Base-by-base conservation (phyloP, 305 asterid species). In the Coffea humblotiana region DNA sequence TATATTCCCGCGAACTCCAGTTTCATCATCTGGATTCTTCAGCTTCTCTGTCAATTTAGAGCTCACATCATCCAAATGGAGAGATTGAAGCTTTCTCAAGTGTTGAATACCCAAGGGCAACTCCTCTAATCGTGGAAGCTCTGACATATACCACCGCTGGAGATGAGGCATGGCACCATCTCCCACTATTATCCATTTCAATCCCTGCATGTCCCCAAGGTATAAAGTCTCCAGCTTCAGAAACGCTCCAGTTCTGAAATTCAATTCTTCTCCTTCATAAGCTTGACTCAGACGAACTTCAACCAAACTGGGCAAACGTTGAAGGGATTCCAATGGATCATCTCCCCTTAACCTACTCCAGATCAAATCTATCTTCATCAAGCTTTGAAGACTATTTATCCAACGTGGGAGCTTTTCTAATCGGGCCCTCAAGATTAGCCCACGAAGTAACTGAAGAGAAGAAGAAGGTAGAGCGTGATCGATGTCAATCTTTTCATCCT, bases 91-190 rank as follows among this genome's bases (percentile, higher is more conserved):
- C 29, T 73, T 13, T 21, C 40, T 35, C 74, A 73, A 37, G 49
- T 79, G 6, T 47, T 72, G 23, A 14, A 73, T 49, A 10, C 82
- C 82, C 8, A 9, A 25, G 6, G 82, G 82, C 29, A 79, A 29
- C 73, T 71, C 64, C 70, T 75, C 69, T 18, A 56, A 18, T 11
- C 32, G 74, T 61, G 54, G n/a, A 52, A 82, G 82, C 14, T 74
- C 56, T 1, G 27, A 18, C 37, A 80, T 8, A 52, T 29, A 10
- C 16, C 74, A 76, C 37, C 48, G 61, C 15, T 63, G 78, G 10
- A 85, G 84, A 14, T 2, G n/a, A 74, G 82, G 84, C 84, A 82
- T 60, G 74, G 84, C 74, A 60, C 82, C 82, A 23, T 77, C 4
- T 48, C 82, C 83, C n/a, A 77, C 54, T 47, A 6, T 54, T 70